These are phyloP conservation scores for Hypoxylon cercidicola DNA, from an alignment of 495 filamentous ascomycete species.

Conservation along the genomic window DNA sequence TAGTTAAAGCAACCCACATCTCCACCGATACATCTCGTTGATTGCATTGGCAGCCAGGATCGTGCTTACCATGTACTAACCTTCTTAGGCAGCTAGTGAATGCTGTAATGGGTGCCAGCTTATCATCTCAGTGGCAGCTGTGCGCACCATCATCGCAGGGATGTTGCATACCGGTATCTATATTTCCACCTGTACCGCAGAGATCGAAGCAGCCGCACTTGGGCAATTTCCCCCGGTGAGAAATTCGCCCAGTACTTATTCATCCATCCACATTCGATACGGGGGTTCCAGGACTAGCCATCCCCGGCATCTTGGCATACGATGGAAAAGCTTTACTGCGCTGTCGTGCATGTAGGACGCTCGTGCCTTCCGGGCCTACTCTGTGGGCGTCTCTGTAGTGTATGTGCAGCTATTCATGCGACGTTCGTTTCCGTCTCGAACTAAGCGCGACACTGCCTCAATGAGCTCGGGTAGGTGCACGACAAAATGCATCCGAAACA, in stretches of 20 bases:
- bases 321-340: background rate
- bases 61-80: no score
- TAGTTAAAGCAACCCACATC: no score
- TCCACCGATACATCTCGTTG: no score
- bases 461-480: conserved; percentile 2
- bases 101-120: no score
- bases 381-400: background rate
- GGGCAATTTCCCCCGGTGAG: background rate
- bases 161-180: no score
- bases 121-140: no score
- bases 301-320: background rate
- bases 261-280: background rate
- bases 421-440: background rate
- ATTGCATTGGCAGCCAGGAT: no score
- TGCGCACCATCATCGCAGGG: no score
- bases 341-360: background rate
- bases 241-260: conserved; percentile 1
- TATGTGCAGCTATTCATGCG: background rate
- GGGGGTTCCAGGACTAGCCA: background rate
- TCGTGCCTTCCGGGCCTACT: background rate
- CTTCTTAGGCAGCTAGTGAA: no score
- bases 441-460: background rate
- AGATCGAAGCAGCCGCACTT: no score
- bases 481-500: conserved; percentile 4
- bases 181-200: no score